phyloP scores from a whole-genome alignment of 73 alveolate species.

The Halteria grandinella region DNA sequence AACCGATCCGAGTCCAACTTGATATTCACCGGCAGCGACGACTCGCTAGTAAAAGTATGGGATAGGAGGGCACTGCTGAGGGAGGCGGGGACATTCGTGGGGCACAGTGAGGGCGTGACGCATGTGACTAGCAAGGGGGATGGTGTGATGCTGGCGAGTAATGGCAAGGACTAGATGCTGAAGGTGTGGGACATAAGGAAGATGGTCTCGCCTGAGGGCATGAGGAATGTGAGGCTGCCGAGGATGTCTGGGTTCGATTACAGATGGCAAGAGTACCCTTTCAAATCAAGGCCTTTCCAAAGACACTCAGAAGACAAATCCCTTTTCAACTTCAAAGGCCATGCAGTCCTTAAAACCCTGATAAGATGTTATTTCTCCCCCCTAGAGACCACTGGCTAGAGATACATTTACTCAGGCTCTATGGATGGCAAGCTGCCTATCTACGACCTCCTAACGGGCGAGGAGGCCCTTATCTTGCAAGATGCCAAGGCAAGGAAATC shows the following conservation, averaged over 20 bases:
- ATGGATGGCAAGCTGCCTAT: conserved; percentile 70
- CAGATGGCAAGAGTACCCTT: too few species aligned
- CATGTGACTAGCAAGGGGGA: conserved; percentile 75
- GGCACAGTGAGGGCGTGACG: conserved; percentile 86
- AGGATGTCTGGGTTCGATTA: too few species aligned
- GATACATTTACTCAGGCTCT: conserved; percentile 79
- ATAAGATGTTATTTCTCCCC: conserved; percentile 89
- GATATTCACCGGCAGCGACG: conserved; percentile 85
- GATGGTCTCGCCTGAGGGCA: conserved; percentile 50
- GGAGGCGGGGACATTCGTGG: conserved; percentile 77
- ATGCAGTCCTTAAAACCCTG: conserved; percentile 69
- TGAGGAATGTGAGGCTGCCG: background rate
- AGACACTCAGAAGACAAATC: conserved; percentile 66
- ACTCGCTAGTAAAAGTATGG: conserved; percentile 75
- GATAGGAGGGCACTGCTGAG: conserved; percentile 73
- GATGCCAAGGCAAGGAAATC: conserved; percentile 13
- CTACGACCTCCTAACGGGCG: conserved; percentile 73
- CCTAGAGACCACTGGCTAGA: conserved; percentile 72
- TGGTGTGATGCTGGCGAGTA: conserved; percentile 73
- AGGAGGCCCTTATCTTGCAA: background rate
- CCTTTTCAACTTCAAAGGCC: conserved; percentile 73
- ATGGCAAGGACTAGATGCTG: conserved; percentile 75
- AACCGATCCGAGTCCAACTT: conserved; percentile 73
- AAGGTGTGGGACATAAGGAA: conserved; percentile 84
- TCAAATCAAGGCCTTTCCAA: too few species aligned